phyloP scores from a whole-genome alignment of 805 yeast species.

The Lipomyces anomalus region DNA sequence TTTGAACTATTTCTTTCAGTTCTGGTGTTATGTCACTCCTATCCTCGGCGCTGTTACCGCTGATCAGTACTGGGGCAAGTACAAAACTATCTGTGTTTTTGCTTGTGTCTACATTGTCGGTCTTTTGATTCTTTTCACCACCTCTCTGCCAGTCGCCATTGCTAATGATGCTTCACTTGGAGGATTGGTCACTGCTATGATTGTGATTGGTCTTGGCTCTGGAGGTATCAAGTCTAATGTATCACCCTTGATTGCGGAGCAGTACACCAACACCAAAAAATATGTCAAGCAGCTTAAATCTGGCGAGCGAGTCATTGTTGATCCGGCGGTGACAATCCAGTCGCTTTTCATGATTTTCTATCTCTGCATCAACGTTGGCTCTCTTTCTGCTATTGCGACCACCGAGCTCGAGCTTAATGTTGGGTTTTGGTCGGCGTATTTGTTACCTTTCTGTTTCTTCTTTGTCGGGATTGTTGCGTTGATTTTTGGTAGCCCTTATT shows the following conservation, averaged over 20 bases:
- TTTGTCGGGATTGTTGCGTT: slow-evolving; percentile 52
- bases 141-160: slow-evolving; percentile 59
- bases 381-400: slow-evolving; percentile 69
- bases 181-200: slow-evolving; percentile 53
- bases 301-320: slow-evolving; percentile 65
- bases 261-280: slow-evolving; percentile 56
- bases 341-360: slow-evolving; percentile 71
- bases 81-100: slow-evolving; percentile 58
- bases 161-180: slow-evolving; percentile 50
- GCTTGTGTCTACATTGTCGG: slow-evolving; percentile 57
- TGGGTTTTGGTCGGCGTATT: slow-evolving; percentile 62
- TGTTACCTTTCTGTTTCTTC: slow-evolving; percentile 59
- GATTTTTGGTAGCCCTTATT: slow-evolving; percentile 47
- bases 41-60: slow-evolving; percentile 69
- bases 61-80: slow-evolving; percentile 70
- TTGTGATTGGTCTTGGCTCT: slow-evolving; percentile 67
- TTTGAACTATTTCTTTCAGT: slow-evolving; percentile 66
- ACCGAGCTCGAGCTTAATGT: slow-evolving; percentile 60
- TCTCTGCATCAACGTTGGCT: slow-evolving; percentile 69
- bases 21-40: slow-evolving; percentile 79
- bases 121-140: slow-evolving; percentile 57
- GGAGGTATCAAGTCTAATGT: slow-evolving; percentile 78
- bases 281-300: slow-evolving; percentile 50
- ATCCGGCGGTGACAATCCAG: slow-evolving; percentile 66
- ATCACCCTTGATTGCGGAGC: slow-evolving; percentile 70